Evolutionary conservation across 164 flowering plant species (phyloP).

Genomic region (Euptelea pleiosperma): DNA sequence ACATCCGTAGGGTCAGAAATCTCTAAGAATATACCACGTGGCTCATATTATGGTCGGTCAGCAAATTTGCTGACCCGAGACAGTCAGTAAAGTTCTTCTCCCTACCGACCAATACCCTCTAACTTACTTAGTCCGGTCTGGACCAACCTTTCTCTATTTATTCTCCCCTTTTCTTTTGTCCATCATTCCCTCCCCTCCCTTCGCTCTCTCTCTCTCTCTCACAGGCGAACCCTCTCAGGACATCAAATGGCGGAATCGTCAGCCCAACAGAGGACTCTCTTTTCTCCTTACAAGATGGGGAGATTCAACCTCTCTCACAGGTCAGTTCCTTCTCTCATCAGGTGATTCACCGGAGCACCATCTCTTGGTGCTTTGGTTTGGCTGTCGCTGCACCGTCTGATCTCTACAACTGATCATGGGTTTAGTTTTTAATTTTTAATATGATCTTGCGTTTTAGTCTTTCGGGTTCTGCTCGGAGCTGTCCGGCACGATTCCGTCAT

Average conservation of each 20-base stretch:
- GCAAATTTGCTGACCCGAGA: too few relatives aligned
- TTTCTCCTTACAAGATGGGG: conserved; percentile 77
- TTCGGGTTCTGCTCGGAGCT: too few relatives aligned
- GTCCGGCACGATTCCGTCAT: too few relatives aligned
- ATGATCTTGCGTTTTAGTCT: too few relatives aligned
- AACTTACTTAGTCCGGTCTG: neutral
- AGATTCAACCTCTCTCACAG: conserved; percentile 80
- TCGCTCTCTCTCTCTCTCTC: conserved; percentile 1
- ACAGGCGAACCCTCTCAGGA: neutral
- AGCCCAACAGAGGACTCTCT: conserved; percentile 31
- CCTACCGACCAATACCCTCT: neutral
- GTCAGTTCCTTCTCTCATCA: conserved; percentile 20
- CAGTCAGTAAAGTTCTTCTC: too few relatives aligned
- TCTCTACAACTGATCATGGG: too few relatives aligned
- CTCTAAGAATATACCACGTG: too few relatives aligned
- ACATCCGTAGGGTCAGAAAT: too few relatives aligned
- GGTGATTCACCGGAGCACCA: neutral
- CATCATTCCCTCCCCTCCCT: neutral
- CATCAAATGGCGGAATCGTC: conserved; percentile 36
- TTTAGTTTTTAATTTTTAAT: too few relatives aligned
- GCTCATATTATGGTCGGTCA: too few relatives aligned
- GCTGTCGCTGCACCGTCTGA: too few relatives aligned
- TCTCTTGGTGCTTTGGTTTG: neutral
- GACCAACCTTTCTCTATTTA: neutral
- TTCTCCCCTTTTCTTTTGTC: neutral